Conservation (phyloP, 2,329 filamentous ascomycete species). For the Calonectria pauciramosa region DNA sequence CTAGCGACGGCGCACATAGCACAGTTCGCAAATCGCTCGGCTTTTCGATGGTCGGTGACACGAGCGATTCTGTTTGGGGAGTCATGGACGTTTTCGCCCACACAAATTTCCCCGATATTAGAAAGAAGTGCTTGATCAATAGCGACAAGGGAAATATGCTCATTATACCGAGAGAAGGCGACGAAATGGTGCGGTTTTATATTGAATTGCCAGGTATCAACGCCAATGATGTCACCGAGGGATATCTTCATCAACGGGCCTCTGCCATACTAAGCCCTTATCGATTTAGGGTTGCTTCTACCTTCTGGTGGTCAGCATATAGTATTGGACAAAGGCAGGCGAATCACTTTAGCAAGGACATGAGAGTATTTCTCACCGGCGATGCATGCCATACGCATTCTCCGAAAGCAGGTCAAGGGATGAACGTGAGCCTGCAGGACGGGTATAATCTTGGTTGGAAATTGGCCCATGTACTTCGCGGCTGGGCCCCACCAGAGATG, state of each 20-base stretch:
- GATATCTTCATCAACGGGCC: constrained; percentile 52
- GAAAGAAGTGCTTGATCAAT: constrained; percentile 65
- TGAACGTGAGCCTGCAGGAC: constrained; percentile 80
- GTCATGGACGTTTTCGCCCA: constrained; percentile 49
- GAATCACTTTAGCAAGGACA: constrained; percentile 64
- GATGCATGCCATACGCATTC: constrained; percentile 71
- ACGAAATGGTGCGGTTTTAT: constrained; percentile 70
- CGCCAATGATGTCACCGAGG: constrained; percentile 61
- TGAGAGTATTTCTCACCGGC: constrained; percentile 77
- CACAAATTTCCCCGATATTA: constrained; percentile 74
- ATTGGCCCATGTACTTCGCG: constrained; percentile 57
- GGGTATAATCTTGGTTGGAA: constrained; percentile 70
- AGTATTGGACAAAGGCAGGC: constrained; percentile 73
- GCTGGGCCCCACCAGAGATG: constrained; percentile 51
- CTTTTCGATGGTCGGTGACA: constrained; percentile 68
- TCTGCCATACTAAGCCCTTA: constrained; percentile 67
- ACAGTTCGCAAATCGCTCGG: constrained; percentile 70
- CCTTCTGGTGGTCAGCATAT: constrained; percentile 75
- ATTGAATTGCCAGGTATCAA: constrained; percentile 64
- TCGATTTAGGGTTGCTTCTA: constrained; percentile 62
- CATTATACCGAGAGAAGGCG: constrained; percentile 71
- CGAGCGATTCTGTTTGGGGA: constrained; percentile 64
- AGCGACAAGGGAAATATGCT: constrained; percentile 68
- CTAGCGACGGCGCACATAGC: constrained; percentile 33
- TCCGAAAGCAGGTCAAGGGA: constrained; percentile 76